Evolutionary conservation across 2,329 filamentous ascomycete genomes (phyloP).

Genomic region (Colletotrichum siamense): DNA sequence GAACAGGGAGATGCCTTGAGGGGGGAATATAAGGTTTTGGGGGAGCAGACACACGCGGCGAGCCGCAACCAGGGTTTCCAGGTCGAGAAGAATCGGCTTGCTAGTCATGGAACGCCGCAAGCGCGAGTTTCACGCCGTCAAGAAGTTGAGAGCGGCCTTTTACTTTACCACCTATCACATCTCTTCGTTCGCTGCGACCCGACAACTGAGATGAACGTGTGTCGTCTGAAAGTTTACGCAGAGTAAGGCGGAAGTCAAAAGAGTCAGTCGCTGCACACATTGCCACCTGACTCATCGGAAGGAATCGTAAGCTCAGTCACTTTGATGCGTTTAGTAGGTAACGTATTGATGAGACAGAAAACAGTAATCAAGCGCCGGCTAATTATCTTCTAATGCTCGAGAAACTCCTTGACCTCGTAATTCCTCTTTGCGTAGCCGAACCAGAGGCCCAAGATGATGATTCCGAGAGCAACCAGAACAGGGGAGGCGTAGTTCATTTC

Average conservation of each 20-base stretch:
- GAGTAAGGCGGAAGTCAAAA: neutral
- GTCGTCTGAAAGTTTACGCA: neutral
- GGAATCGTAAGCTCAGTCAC: neutral
- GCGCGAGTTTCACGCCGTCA: neutral
- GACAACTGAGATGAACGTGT: neutral
- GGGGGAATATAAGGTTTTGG: neutral
- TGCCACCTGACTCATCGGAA: neutral
- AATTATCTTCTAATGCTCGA: neutral
- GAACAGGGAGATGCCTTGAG: neutral
- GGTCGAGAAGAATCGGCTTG: neutral
- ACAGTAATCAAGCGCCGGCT: neutral
- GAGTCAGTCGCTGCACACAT: neutral
- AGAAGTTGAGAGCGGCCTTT: neutral
- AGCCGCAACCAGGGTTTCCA: neutral
- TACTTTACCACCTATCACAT: neutral
- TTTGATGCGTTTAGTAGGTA: neutral
- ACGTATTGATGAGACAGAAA: neutral
- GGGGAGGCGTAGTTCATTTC: slow-evolving; percentile 32
- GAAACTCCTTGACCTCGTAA: slow-evolving; percentile 28
- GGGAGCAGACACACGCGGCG: neutral
- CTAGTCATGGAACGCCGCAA: neutral
- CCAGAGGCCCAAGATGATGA: slow-evolving; percentile 24
- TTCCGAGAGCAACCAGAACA: slow-evolving; percentile 23
- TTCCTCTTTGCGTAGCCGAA: slow-evolving; percentile 26
- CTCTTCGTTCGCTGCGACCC: neutral